Percentiles rank a stretch among this genome's conserved stretches.
Conservation (phyloP, 2,329 filamentous ascomycete species). For the Didymella arachidicola region DNA sequence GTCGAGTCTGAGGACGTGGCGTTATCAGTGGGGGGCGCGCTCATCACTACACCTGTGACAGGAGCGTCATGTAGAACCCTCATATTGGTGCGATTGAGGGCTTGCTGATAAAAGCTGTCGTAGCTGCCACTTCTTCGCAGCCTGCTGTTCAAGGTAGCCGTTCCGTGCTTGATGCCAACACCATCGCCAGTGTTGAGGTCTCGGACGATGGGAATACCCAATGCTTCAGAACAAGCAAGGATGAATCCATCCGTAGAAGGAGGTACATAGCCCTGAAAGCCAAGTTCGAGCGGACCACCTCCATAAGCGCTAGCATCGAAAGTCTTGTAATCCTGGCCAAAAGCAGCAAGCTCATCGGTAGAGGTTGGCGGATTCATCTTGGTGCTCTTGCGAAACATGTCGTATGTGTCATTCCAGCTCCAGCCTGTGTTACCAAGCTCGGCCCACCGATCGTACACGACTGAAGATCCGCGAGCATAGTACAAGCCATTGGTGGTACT, state of each 20-base stretch:
- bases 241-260: constrained; percentile 41
- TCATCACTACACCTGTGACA: constrained; percentile 38
- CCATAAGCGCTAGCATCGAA: constrained; percentile 39
- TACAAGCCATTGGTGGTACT: constrained; percentile 47
- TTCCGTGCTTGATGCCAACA: constrained; percentile 45
- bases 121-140: constrained; percentile 41
- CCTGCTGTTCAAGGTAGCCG: constrained; percentile 31
- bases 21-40: constrained; percentile 6
- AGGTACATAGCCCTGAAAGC: constrained; percentile 42
- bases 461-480: constrained; percentile 43
- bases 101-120: constrained; percentile 31
- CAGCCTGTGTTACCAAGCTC: constrained; percentile 66
- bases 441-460: constrained; percentile 61
- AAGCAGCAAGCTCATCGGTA: constrained; percentile 31
- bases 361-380: constrained; percentile 40
- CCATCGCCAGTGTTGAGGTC: constrained; percentile 44
- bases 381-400: constrained; percentile 37
- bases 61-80: constrained; percentile 38
- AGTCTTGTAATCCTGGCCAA: constrained; percentile 41
- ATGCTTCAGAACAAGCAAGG: constrained; percentile 36
- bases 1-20: constrained; percentile 9
- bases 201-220: constrained; percentile 43
- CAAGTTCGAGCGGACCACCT: constrained; percentile 39
- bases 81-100: constrained; percentile 39
- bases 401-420: constrained; percentile 48